Base-by-base conservation (phyloP, 2,329 filamentous ascomycete genomes). In the Sphaerulina populicola region DNA sequence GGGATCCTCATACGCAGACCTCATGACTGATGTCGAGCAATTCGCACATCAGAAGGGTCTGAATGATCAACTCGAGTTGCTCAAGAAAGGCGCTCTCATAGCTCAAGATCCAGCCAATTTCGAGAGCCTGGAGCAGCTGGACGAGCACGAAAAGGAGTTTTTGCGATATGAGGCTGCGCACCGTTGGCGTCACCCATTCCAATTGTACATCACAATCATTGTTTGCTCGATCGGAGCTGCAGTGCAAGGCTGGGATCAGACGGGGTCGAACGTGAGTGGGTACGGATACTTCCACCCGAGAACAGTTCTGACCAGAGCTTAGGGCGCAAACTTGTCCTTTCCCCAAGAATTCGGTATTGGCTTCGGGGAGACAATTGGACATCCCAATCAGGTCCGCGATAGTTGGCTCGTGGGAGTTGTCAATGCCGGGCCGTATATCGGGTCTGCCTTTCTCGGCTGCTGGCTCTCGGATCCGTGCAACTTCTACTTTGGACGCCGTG, bases 391-490 rank as follows among this genome's bases (percentile, higher is more conserved):
- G 31, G 64, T 66, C 4, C 66, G 66, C 36, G 76, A 81, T 60
- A 70, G 71, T 14, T 80, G 78, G 72, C 70, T 86, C 31, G 72
- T 86, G n/a, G 85, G 85, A 40, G 68, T 86, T 2, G 71, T 88
- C 55, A 88, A 88, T 55, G 72, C 77, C 18, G 75, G 70, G 43
- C 71, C 77, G 0, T 78, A 82, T 48, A 70, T 81, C 45, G 76
- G 74, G 39, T 45, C 49, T 52, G 55, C 58, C 18, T 57, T 62
- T 49, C 50, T 59, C 36, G 59, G 60, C n/a, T 44, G 40, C 39
- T 44, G 49, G 33, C 29, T 56, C 15, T 53, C 73, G 58, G 80
- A 81, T 4, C 60, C 60, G 79, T 67, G 62, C 43, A 67, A 67
- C 50, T 52, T 59, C 52, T 62, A 60, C 52, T 44, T 65, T 27